Evolutionary conservation across 345 rosid genomes (phyloP), one percentile per base, ranked within the genome.

Genomic region (Eucalyptus regnans): DNA sequence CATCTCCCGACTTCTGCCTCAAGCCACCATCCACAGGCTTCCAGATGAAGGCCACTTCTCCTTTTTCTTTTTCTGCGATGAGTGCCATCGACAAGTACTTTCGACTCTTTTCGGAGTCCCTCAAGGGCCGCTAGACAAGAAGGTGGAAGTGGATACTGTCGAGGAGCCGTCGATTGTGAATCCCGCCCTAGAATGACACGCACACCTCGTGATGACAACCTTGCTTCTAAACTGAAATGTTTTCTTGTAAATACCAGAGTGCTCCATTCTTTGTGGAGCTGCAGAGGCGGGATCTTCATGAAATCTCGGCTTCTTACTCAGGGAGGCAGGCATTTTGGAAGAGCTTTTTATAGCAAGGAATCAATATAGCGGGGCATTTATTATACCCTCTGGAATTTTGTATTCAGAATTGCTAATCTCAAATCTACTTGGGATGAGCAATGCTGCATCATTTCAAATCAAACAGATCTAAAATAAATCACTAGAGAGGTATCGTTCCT

Each of bases 41-140:
- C 96, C 96, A 60, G 91, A 91, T 37, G 99, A 97, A 92, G 98
- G 99, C 58, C 99, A 97, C 89, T 96, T 94, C 88, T 97, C 99
- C 8, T 96, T 91, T 91, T 95, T 95, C 91, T 96, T 90, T 89
- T 92, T 96, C 90, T 97, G 99, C 27, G 95, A 96, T 41, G 96
- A 94, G 60, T 97, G 99, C 90, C 99, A 97, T 88, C 89, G 95
- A 76, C 93, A 92, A 87, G 92, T 97, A 50, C 92, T 97, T 91
- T 95, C 96, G 20, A 85, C 96, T 46, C 93, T 97, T 54, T 96
- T 95, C 62, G 98, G 97, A 91, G 91, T 91, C 46, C 95, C 99
- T 20, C 91, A 90, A 86, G 99, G 96, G 7, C 94, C 95, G 46
- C 68, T 95, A 44, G 92, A 93, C 80, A 49, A 88, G 90, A 51